Conservation (phyloP, 164 flowering plant genomes). For the Amborella trichopoda region DNA sequence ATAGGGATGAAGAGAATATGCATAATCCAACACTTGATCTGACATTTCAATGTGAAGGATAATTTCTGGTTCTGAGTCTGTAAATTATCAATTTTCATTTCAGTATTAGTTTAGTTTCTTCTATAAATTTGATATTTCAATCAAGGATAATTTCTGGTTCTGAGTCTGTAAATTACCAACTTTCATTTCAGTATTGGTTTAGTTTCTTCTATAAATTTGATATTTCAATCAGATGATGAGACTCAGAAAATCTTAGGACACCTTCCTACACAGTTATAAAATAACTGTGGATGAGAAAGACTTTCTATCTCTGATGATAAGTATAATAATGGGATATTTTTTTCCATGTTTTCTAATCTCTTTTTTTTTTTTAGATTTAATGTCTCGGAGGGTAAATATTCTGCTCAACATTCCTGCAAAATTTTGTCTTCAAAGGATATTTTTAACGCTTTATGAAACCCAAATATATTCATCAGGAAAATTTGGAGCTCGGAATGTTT, state of each 20-base stretch:
- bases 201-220: background rate
- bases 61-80: background rate
- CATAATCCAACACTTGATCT: conserved; percentile 3
- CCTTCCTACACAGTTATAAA: conserved; percentile 27
- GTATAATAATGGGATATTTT: too few species aligned
- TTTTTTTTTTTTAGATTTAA: too few species aligned
- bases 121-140: conserved; percentile 1
- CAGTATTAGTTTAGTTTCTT: background rate
- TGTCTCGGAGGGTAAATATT: too few species aligned
- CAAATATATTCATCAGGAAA: too few species aligned
- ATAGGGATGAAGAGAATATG: background rate
- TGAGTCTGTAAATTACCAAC: background rate
- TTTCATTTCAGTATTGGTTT: background rate
- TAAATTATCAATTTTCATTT: background rate
- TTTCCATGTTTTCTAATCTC: too few species aligned
- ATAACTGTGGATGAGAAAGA: conserved; percentile 23
- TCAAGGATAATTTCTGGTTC: conserved; percentile 1
- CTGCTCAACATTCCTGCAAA: too few species aligned
- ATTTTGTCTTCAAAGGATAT: too few species aligned
- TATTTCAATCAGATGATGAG: conserved; percentile 18
- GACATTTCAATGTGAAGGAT: background rate
- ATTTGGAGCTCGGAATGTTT: too few species aligned
- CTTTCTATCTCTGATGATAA: conserved; percentile 21
- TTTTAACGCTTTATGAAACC: too few species aligned
- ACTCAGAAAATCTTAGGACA: conserved; percentile 29